Evolutionary conservation across 306 rosid species (phyloP), one percentile per base, ranked within the genome.

Genomic region (Trifolium dubium): DNA sequence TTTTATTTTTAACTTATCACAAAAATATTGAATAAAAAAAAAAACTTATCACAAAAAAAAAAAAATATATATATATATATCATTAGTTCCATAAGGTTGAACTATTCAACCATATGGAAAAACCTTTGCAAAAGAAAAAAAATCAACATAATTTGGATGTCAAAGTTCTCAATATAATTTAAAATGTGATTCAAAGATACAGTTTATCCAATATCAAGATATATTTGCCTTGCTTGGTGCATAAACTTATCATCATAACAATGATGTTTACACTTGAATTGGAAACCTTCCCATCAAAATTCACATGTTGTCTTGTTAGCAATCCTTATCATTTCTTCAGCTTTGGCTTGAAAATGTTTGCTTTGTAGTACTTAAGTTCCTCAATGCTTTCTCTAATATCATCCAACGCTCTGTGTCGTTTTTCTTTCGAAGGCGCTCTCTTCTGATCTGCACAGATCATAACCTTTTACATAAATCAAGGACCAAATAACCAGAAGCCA

Each of bases 351-450:
- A 94, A 94, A 69, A 94, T 91, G 64, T 80, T 85, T 64, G 81
- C 89, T 83, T 82, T 89, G 88, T 86, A 92, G 82, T 80, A 94
- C 79, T 80, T 87, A 74, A 89, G 98, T 76, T 91, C 97, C 47
- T 5, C 78, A 15, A 94, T 94, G 85, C 97, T 91, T 82, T 91
- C 98, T 86, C 88, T 84, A 74, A 94, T 89, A 72, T 94, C 97
- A 81, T 91, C 98, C 96, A 94, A n/a, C 62, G 98, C 98, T 82
- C 98, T 86, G 69, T 91, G 98, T 76, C 79, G 88, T 47, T 84
- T 84, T 81, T 71, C 87, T 80, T 94, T 94, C 29, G 76, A 2
- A 23, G 97, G 96, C 40, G 86, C 92, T 82, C 55, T 89, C 86
- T 67, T 86, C 19, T 71, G 80, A 64, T 93, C 96, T 94, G 97